These are phyloP conservation scores for Syzygium aromaticum DNA, from an alignment of 345 rosid genomes.

Conservation along the genomic window DNA sequence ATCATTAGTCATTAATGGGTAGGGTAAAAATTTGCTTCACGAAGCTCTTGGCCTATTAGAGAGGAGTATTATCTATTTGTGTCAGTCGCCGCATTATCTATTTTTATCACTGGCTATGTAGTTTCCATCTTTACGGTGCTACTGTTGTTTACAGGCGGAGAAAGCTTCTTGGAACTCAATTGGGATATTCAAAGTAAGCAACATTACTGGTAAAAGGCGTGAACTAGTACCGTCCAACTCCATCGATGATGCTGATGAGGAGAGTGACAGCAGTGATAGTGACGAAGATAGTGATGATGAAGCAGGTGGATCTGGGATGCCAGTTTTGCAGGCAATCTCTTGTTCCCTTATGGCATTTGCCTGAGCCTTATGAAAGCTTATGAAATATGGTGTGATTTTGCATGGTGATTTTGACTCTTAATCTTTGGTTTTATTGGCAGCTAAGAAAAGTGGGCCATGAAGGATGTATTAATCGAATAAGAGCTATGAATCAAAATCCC, in stretches of 20 bases:
- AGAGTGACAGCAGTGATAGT: constrained; percentile 49
- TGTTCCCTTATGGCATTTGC: background rate
- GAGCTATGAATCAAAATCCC: constrained; percentile 83
- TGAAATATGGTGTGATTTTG: background rate
- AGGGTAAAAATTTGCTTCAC: background rate
- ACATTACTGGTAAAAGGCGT: constrained; percentile 75
- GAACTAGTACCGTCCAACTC: constrained; percentile 52
- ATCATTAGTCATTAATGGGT: background rate
- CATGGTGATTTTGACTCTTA: background rate
- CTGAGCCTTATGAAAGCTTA: background rate
- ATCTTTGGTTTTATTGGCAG: constrained; percentile 28
- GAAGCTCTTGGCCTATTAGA: background rate
- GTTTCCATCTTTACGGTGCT: background rate
- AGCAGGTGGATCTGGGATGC: constrained; percentile 47
- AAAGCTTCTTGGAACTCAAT: constrained; percentile 65
- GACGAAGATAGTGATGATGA: constrained; percentile 64
- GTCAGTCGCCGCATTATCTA: background rate
- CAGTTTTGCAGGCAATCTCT: constrained; percentile 56
- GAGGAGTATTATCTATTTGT: background rate
- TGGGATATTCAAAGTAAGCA: constrained; percentile 69
- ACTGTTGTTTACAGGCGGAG: constrained; percentile 60
- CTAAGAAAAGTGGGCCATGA: constrained; percentile 71
- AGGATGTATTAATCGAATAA: constrained; percentile 85
- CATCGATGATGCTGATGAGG: constrained; percentile 45
- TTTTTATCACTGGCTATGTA: background rate